Evolutionary conservation across 331 rosid species (phyloP), one percentile per base, ranked within the genome.

Genomic region (Erythrophleum ivorense): DNA sequence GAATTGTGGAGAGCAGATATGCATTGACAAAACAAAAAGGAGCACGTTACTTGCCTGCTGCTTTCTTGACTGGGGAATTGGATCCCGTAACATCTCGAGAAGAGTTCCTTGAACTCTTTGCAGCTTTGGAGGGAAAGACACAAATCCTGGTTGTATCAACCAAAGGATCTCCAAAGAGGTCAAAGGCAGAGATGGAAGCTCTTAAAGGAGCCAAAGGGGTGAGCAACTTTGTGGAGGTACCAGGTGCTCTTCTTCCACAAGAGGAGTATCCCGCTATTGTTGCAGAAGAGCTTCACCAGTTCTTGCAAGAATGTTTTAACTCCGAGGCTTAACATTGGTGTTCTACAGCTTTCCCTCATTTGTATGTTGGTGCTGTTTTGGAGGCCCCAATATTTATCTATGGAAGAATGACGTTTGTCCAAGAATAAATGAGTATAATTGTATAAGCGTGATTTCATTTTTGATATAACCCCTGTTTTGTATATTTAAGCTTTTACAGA

Each of bases 121-220:
- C 92, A 2, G 90, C 79, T 18, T 84, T 95, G 89, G 92, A 86
- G 45, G 91, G 92, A 82, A 89, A 90, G 88, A 83, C 75, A 48
- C 96, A 92, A 2, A 82, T 93, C 33, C 55, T 93, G 78, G 97
- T 91, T 80, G 88, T 91, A 67, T 95, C 99, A 31, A 54, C 89
- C 10, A 72, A 90, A 78, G 94, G 92, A 62, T 83, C 96, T 64
- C 99, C 99, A 11, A 95, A 89, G 92, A 89, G 99, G 85, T 95
- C 98, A n/a, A 95, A 91, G 85, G 98, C 96, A 63, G 97, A 95
- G 84, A 95, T 95, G 93, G 98, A 91, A 85, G 97, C 98, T 81
- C 92, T 93, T 29, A 90, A 85, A 79, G 97, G 89, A 84, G 96
- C 94, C 43, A 88, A 86, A 86, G 98, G 98, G 24, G 98, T 93